Evolutionary conservation across 2,329 filamentous ascomycete genomes (phyloP).

Genomic region (Ceratocystis papillata): DNA sequence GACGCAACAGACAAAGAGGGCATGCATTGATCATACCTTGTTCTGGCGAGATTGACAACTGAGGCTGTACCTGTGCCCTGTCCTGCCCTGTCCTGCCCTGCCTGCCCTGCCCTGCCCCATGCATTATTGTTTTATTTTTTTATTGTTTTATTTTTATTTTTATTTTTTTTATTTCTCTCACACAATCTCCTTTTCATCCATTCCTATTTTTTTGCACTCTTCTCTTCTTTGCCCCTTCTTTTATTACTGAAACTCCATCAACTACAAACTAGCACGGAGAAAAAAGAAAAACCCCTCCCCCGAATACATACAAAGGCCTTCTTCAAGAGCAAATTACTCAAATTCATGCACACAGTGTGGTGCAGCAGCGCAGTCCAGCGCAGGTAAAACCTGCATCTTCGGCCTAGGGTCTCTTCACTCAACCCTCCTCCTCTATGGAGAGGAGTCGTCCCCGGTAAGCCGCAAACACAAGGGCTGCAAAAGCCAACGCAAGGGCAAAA

Average conservation of each 20-base stretch:
- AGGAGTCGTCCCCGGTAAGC: neutral
- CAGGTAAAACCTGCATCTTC: neutral
- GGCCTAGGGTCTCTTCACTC: neutral
- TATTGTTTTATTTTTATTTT: neutral
- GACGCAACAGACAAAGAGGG: neutral
- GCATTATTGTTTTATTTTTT: no score
- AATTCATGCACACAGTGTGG: neutral
- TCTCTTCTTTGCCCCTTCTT: neutral
- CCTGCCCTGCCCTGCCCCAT: no score
- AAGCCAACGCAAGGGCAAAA: no score
- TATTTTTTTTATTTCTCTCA: neutral
- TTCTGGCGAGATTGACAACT: constrained; percentile 2
- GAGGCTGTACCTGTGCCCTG: neutral
- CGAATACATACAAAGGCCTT: neutral
- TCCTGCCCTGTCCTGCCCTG: no score
- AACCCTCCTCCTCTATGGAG: neutral
- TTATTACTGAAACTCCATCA: neutral
- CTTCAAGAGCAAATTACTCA: neutral
- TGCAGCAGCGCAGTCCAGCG: neutral
- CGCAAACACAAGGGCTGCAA: neutral
- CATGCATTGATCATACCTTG: constrained; percentile 1
- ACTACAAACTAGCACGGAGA: neutral
- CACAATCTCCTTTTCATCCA: neutral
- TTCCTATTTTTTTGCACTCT: neutral
- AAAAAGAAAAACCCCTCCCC: neutral